Conservation (phyloP, 441 rosid species). For the Populus hybrid region DNA sequence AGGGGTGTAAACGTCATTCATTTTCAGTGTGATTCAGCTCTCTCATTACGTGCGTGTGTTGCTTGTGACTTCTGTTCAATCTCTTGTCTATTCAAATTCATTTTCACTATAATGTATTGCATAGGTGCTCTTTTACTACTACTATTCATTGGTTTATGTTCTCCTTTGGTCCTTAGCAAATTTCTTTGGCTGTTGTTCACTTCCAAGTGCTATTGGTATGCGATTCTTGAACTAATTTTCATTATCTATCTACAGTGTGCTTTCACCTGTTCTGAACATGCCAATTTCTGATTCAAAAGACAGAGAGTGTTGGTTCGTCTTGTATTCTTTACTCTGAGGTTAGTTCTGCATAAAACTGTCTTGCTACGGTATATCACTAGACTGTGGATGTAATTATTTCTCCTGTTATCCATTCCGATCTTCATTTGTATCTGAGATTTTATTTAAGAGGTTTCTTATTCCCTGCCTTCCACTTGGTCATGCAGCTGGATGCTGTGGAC, state of each 20-base stretch:
- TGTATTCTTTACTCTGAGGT: constrained; percentile 99
- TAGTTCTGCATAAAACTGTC: constrained; percentile 39
- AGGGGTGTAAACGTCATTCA: neutral
- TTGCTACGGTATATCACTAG: constrained; percentile 11
- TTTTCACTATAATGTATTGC: constrained; percentile 6
- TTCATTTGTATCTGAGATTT: constrained; percentile 17
- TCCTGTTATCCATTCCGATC: constrained; percentile 23
- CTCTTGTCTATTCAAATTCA: neutral
- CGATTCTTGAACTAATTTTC: constrained; percentile 29
- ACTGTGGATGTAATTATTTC: constrained; percentile 9
- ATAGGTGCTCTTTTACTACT: constrained; percentile 2
- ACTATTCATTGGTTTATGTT: neutral
- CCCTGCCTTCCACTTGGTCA: constrained; percentile 20
- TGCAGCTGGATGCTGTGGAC: constrained; percentile 10
- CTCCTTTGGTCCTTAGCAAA: neutral
- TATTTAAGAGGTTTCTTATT: constrained; percentile 4
- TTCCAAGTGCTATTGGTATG: constrained; percentile 17
- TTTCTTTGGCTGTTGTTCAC: constrained; percentile 1
- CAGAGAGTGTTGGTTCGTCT: constrained; percentile 96
- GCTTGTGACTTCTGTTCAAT: neutral
- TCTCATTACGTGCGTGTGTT: neutral
- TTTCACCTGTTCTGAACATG: constrained; percentile 97
- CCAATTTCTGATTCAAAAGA: constrained; percentile 96
- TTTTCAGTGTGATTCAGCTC: neutral
- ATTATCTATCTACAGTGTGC: too few relatives aligned